Base-by-base conservation (phyloP, 805 yeast genomes). In the Candida fluviatilis region DNA sequence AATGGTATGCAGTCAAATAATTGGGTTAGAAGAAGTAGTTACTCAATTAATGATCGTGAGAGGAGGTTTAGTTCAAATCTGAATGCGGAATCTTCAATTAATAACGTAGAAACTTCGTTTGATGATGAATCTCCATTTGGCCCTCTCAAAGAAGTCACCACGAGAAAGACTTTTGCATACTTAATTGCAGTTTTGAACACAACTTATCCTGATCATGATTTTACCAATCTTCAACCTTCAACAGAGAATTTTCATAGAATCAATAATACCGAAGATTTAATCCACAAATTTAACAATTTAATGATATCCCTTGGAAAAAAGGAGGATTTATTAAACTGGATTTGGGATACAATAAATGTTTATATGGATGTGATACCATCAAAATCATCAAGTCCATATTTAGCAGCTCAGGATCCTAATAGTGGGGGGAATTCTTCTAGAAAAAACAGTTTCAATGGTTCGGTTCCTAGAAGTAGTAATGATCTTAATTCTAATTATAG, bases 181-280 rank as follows among this genome's bases (percentile, higher is more conserved):
- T 67, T 93, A 34, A 86, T 93, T 42, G 93, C 95, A 1, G 89
- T 90, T 25, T 70, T 93, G 37, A 93, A 93, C 58, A 85, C 95
- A 5, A 82, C 95, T 4, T 91, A 86, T 55, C 98, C 99, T 0
- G 99, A 93, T 58, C 96, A 93, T 54, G 99, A 93, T 55, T 93
- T 91, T 52, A 76, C 95, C 10, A 75, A 83, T 18, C 74, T 93
- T 45, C 88, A 86, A 54, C 99, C 99, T 1, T 75, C 85, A n/a
- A 76, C 77, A 4, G 69, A 65, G 16, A 71, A 76, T 33, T 68
- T 68, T 40, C 70, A 64, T 39, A 47, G 56, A 40, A 51, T 68
- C 18, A 56, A 53, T 33, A 46, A 52, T 12, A 51, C 65, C 2
- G 74, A 68, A 37, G 78, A 70, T 40, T 73, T 78, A 48, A 76